Conservation (phyloP, 108 stramenopile genomes). For the Cyclotella distinguenda region DNA sequence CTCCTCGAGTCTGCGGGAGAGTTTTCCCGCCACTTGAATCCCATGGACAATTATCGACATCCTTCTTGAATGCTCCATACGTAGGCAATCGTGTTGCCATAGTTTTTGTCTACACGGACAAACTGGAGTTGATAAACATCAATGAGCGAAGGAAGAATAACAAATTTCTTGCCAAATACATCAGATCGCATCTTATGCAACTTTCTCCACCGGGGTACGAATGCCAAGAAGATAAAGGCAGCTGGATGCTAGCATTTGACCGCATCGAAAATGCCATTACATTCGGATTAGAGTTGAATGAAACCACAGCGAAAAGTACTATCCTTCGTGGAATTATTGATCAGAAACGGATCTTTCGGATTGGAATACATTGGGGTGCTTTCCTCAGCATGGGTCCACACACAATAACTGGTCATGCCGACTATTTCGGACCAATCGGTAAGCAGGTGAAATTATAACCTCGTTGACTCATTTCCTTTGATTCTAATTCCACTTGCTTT, state of each 20-base stretch:
- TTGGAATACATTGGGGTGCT: constrained; percentile 42
- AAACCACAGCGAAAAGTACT: constrained; percentile 19
- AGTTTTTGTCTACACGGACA: constrained; percentile 49
- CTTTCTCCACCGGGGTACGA: constrained; percentile 46
- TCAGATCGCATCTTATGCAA: constrained; percentile 43
- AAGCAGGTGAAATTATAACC: background rate
- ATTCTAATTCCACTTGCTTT: background rate
- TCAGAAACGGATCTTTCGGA: constrained; percentile 16
- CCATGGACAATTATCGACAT: constrained; percentile 42
- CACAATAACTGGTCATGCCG: constrained; percentile 49
- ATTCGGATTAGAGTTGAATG: constrained; percentile 46
- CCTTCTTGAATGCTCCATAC: constrained; percentile 51
- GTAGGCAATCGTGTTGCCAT: constrained; percentile 43
- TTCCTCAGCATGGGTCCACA: constrained; percentile 53
- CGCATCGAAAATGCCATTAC: constrained; percentile 39
- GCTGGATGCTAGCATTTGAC: constrained; percentile 53
- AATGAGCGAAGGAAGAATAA: constrained; percentile 36
- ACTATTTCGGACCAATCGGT: constrained; percentile 56
- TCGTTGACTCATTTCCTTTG: background rate
- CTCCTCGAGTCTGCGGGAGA: constrained; percentile 30
- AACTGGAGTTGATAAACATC: constrained; percentile 27
- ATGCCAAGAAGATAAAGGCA: constrained; percentile 50
- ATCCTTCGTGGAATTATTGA: constrained; percentile 28
- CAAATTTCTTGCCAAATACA: constrained; percentile 34
- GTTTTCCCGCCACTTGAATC: constrained; percentile 45